Base-by-base conservation (phyloP, 305 asterid species). In the Solanum hybrid region DNA sequence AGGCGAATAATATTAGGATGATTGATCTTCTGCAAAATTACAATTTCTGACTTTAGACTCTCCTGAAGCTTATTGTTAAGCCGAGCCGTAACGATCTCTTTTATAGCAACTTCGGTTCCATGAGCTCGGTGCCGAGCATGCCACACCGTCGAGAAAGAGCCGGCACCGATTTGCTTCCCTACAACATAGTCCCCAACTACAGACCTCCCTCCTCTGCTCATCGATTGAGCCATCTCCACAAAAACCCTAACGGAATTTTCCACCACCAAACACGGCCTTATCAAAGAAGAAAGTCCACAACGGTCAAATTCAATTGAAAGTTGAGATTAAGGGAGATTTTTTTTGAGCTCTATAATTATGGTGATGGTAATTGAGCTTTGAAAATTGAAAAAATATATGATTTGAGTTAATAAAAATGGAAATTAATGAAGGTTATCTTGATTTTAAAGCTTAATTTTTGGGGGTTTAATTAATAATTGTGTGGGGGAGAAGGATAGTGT, bases 81-180 rank as follows among this genome's bases (percentile, higher is more conserved):
- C 88, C 96, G 89, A 57, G 95, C 86, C 18, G 96, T 95, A 46
- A 85, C 89, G 35, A 97, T 96, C 91, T 97, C 99, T 36, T 97
- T 97, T 89, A 97, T 95, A 39, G 99, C 99, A 24, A 97, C 98
- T 75, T 96, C 97, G 2, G 95, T 93, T 84, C 98, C 98, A 89
- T 93, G 94, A 61, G 92, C 93, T 31, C 95, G 95, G 92, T 97
- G 99, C 91, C 93, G 94, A 80, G 97, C 99, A 89, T 92, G 98
- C 99, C 99, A 97, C 57, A 97, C 99, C 89, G 96, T 95, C 80
- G 99, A 96, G 94, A 94, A 97, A 34, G 98, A 96, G 5, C 99
- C 99, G 13, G 91, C 79, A 20, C 99, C 99, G 22, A 97, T 91
- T 91, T 95, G 96, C 92, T 92, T 95, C 89, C 95, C 96, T 37